phyloP scores from a whole-genome alignment of 306 rosid species.

The Betula pendula region DNA sequence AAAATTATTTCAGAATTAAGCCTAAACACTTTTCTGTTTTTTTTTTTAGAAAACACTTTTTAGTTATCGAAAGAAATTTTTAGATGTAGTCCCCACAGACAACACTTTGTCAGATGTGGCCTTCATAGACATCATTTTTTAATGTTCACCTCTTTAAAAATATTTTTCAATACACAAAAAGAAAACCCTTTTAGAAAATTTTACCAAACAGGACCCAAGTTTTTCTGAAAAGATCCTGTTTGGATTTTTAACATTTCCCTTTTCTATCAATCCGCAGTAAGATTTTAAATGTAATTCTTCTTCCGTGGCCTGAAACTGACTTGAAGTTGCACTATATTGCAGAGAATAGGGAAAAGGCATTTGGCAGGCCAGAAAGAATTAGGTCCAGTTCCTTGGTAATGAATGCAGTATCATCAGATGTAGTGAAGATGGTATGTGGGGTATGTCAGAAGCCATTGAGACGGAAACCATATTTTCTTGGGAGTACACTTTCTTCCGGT shows the following conservation, averaged over 20 bases:
- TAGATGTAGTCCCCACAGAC: too few relatives aligned
- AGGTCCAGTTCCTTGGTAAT: constrained; percentile 46
- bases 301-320: not conserved
- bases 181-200: too few relatives aligned
- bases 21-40: too few relatives aligned
- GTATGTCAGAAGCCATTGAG: constrained; percentile 69
- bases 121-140: too few relatives aligned
- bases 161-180: too few relatives aligned
- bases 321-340: not conserved
- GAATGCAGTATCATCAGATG: constrained; percentile 51
- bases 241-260: not conserved
- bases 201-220: not conserved
- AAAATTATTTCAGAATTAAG: too few relatives aligned
- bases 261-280: not conserved
- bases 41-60: too few relatives aligned
- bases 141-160: too few relatives aligned
- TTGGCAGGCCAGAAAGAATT: constrained; percentile 67
- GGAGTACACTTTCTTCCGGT: constrained; percentile 41
- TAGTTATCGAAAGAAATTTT: too few relatives aligned
- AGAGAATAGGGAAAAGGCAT: constrained; percentile 57
- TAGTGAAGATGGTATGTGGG: constrained; percentile 56
- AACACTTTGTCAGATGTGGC: too few relatives aligned
- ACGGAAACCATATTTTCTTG: constrained; percentile 51
- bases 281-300: not conserved
- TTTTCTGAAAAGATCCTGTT: constrained; percentile 3